Evolutionary conservation across 306 rosid species (phyloP).

Genomic region (Delonix regia): DNA sequence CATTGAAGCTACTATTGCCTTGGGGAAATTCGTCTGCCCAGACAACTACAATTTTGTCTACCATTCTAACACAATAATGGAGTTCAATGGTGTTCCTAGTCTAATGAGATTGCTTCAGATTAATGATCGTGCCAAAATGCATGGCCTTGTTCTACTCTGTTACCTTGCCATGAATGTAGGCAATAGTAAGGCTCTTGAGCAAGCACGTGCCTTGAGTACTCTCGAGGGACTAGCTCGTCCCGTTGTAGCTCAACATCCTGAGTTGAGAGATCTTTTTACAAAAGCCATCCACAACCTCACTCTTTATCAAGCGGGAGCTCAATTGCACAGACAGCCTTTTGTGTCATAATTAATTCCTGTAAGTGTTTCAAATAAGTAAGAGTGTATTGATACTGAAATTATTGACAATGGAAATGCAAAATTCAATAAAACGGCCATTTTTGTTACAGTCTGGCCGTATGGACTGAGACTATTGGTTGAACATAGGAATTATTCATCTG

Average conservation of each 20-base stretch:
- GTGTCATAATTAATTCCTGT: constrained; percentile 44
- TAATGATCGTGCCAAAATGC: constrained; percentile 54
- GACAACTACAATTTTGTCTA: constrained; percentile 70
- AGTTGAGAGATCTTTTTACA: constrained; percentile 56
- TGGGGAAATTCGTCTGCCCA: constrained; percentile 68
- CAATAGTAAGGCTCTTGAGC: constrained; percentile 78
- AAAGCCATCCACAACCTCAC: constrained; percentile 77
- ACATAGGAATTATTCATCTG: background rate
- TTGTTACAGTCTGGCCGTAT: background rate
- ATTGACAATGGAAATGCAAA: constrained; percentile 14
- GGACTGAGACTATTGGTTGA: background rate
- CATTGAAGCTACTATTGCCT: constrained; percentile 65
- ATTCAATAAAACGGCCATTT: background rate
- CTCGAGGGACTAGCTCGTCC: constrained; percentile 68
- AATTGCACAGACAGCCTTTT: constrained; percentile 63
- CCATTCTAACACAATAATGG: constrained; percentile 78
- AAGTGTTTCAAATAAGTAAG: constrained; percentile 44
- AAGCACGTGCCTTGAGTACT: constrained; percentile 67
- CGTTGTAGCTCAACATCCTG: constrained; percentile 64
- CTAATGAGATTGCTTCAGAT: constrained; percentile 57
- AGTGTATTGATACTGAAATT: constrained; percentile 26
- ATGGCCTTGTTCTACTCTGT: constrained; percentile 59
- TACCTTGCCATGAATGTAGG: constrained; percentile 78
- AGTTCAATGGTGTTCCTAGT: constrained; percentile 69
- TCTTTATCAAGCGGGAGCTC: constrained; percentile 85